Base-by-base conservation (phyloP, 83 land plant genomes). In the Diphasiastrum complanatum region DNA sequence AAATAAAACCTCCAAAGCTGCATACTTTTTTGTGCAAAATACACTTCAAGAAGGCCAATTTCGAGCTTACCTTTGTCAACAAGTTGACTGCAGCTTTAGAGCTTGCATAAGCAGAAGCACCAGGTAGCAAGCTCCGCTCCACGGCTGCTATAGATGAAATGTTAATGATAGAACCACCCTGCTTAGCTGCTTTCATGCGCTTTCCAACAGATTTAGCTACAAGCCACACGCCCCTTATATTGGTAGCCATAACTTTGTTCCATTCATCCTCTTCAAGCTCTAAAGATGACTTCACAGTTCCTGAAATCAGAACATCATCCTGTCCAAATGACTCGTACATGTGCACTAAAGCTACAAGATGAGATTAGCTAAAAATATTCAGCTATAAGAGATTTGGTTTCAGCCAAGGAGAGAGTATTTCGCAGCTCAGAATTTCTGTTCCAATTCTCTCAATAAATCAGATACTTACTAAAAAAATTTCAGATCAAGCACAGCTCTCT, bases 51-150 rank as follows among this genome's bases (percentile, higher is more conserved):
- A 40, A 40, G 43, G 16, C 8, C 43, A 16, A 8, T 40, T 8
- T 40, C 43, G 45, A 16, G 16, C 36, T 20, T 66, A 85, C 89
- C 85, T 77, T 82, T 4, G 87, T 78, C 75, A 86, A 28, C 26
- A 71, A 51, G 53, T 70, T 80, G 3, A 83, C 18, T 14, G 70
- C 91, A n/a, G 79, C 62, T 65, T 84, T 84, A 2, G 88, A 78
- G 32, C 60, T 28, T 22, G 72, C 63, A 57, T 84, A 84, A 32
- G 85, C 85, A 24, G 75, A 12, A 1, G 67, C 75, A 10, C 85
- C 82, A 10, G 77, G 82, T 31, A 78, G 45, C 24, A 69, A 35
- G 29, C 79, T 73, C 3, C 88, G 76, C 12, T 81, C 63, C 22
- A 74, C 70, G 27, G 73, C 76, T 5, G 82, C 51, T 16, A 52